phyloP scores from a whole-genome alignment of 1,139 yeast genomes.

The Sporopachydermia cereana region DNA sequence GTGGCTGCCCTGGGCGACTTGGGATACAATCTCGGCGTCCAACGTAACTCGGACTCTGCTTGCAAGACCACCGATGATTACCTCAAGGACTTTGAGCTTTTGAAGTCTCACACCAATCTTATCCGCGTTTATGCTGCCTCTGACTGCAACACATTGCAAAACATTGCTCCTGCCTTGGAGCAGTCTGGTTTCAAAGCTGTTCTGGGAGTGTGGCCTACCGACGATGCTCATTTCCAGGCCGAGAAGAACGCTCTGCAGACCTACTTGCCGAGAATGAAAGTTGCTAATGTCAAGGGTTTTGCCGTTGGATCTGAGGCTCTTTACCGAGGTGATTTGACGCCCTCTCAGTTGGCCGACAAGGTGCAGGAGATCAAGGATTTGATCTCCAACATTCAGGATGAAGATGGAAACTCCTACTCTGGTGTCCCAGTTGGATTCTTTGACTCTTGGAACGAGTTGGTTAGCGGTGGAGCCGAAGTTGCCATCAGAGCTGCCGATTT shows the following conservation, averaged over 20 bases:
- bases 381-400: slow-evolving; percentile 52
- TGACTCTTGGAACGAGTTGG: slow-evolving; percentile 90
- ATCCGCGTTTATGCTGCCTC: slow-evolving; percentile 80
- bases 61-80: slow-evolving; percentile 67
- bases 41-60: slow-evolving; percentile 47
- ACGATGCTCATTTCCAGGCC: slow-evolving; percentile 54
- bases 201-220: slow-evolving; percentile 87
- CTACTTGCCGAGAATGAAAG: slow-evolving; percentile 64
- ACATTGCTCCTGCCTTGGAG: slow-evolving; percentile 79
- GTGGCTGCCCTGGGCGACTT: slow-evolving; percentile 26
- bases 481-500: slow-evolving; percentile 75
- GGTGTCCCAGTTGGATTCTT: slow-evolving; percentile 79
- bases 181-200: slow-evolving; percentile 59
- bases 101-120: slow-evolving; percentile 44
- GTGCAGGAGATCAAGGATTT: slow-evolving; percentile 44
- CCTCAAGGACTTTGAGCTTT: slow-evolving; percentile 44
- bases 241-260: slow-evolving; percentile 58
- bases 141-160: slow-evolving; percentile 76
- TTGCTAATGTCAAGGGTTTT: slow-evolving; percentile 55
- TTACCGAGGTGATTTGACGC: slow-evolving; percentile 73
- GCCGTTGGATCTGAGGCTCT: slow-evolving; percentile 89
- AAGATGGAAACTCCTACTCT: slow-evolving; percentile 65
- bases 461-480: slow-evolving; percentile 58
- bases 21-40: slow-evolving; percentile 77
- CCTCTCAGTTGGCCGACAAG: slow-evolving; percentile 43